Evolutionary conservation across 805 yeast genomes (phyloP), one percentile per base, ranked within the genome.

Genomic region (Middelhovenomyces tepae): DNA sequence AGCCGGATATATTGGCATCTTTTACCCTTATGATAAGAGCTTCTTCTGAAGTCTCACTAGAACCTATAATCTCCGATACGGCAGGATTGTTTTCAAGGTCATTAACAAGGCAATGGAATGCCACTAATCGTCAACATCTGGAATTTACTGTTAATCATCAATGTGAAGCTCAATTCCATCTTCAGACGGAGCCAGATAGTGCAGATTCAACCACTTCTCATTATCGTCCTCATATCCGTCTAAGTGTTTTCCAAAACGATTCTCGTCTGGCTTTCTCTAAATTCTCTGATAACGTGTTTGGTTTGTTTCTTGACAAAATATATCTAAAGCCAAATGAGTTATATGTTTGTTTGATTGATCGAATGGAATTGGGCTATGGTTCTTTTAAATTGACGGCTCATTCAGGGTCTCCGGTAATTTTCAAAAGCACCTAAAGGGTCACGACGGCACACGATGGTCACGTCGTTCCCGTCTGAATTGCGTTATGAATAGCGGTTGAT

Each of bases 321-420:
- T 13, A 9, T 16, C 22, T 39, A 10, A 11, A 21, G 5, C 23
- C 32, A 3, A 23, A 23, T 14, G 14, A 11, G 9, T 18, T 13
- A 2, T 42, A 45, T 25, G 22, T 25, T 13, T 24, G 34, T 8
- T 28, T 36, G 16, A 38, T 44, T 4, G 51, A 47, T 23, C 31
- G 51, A 15, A 47, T 47, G 47, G 51, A 47, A 38, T 30, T 44
- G n/a, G 51, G 51, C 6, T 11, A 27, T 15, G 51, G 51, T 4
- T 5, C 16, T n/a, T 31, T 43, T 19, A 24, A 31, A 18, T 6
- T 46, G 4, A 21, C 21, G 5, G 19, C 33, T 14, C 34, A 34
- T 18, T 38, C 45, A 7, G 30, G 25, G 8, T 26, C 20, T 25
- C 43, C 45, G 7, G 30, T 38, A 9, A 27, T 17, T 8, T 23